Conservation (phyloP, 192 early-diverging fungal genomes). For the Umbelopsis vinacea region DNA sequence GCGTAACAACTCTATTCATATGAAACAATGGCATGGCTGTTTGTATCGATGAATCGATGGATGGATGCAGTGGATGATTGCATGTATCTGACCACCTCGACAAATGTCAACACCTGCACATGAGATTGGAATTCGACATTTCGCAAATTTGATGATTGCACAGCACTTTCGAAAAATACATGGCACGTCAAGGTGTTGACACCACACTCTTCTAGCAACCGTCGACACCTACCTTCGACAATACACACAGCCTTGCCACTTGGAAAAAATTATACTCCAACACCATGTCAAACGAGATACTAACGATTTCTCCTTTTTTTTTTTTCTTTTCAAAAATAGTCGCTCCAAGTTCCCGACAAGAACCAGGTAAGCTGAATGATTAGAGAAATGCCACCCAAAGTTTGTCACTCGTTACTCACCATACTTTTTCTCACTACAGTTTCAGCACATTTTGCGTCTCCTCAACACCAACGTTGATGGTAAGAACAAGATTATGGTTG, state of each 20-base stretch:
- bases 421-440: constrained; percentile 40
- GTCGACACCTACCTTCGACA: too few species aligned
- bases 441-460: constrained; percentile 98
- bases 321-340: constrained; percentile 46
- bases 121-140: not conserved
- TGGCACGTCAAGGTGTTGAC: not conserved
- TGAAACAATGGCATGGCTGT: not conserved
- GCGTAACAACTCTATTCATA: not conserved
- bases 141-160: not conserved
- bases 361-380: constrained; percentile 50
- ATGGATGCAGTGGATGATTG: not conserved
- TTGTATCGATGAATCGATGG: constrained; percentile 15
- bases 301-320: constrained; percentile 11
- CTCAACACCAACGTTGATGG: constrained; percentile 99
- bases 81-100: not conserved
- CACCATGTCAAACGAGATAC: not conserved
- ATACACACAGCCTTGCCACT: too few species aligned
- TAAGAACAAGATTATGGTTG: constrained; percentile 93
- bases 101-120: not conserved
- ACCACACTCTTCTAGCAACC: not conserved
- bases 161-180: not conserved
- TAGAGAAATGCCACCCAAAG: not conserved
- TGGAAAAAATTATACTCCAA: not conserved
- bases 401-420: not conserved
- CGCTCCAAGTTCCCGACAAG: constrained; percentile 90